Percentiles rank a stretch among this genome's conserved stretches.
These are phyloP conservation scores for Sordariomycetes sp. DNA, from an alignment of 2,329 filamentous ascomycete species.

Conservation along the genomic window DNA sequence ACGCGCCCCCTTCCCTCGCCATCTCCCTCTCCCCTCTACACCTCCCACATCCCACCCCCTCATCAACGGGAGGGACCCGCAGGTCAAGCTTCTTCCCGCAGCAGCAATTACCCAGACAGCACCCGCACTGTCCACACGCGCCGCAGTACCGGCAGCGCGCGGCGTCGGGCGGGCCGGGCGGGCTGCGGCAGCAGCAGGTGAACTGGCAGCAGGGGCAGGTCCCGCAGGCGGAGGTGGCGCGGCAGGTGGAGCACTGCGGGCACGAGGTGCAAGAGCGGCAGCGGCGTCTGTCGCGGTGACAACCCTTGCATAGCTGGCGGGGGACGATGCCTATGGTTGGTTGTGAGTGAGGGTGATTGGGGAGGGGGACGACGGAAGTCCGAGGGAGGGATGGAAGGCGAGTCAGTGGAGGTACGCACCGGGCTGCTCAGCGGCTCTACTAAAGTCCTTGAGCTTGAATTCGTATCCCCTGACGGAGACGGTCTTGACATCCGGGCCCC, in stretches of 20 bases:
- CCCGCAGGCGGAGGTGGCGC: neutral
- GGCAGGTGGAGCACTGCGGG: neutral
- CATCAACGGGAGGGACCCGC: neutral
- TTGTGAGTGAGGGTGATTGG: neutral
- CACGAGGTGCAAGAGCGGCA: neutral
- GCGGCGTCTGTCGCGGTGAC: neutral
- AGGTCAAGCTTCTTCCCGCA: neutral
- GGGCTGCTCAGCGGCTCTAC: neutral
- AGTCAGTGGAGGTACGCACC: neutral
- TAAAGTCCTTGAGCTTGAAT: neutral
- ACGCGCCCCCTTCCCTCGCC: neutral
- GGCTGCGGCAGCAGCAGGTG: constrained; percentile 2
- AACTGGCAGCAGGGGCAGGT: constrained; percentile 1
- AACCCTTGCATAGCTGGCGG: neutral
- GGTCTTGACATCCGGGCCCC: neutral
- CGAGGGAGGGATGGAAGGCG: neutral
- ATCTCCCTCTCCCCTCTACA: neutral
- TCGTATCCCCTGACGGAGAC: neutral
- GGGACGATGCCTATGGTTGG: neutral
- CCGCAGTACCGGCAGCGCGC: neutral
- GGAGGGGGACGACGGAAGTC: too few species aligned
- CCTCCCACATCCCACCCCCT: neutral
- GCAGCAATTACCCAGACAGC: neutral
- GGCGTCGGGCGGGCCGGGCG: neutral
- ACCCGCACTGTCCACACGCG: neutral